Base-by-base conservation (phyloP, 2,329 filamentous ascomycete species). In the Sarocladium oryzae region DNA sequence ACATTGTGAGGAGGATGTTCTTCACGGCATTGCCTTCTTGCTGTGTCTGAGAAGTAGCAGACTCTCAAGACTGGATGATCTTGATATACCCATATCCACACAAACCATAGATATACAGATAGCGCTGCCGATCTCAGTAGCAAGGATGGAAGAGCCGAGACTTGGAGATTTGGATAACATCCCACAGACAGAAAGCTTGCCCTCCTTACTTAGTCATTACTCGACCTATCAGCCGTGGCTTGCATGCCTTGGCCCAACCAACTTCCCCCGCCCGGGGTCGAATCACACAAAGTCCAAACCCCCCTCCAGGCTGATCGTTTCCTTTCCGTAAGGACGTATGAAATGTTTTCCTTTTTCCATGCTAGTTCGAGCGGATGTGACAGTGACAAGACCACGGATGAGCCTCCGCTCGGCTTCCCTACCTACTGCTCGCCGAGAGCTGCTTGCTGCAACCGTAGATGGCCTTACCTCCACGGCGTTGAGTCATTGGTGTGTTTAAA, bases 271-370 rank as follows among this genome's bases (percentile, higher is more conserved):
- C n/a, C n/a, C n/a, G n/a, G n/a, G n/a, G n/a, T n/a, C n/a, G n/a
- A n/a, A n/a, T n/a, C 21, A 9, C 23, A 4, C 37, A 24, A 41
- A 7, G 11, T 21, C 37, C 18, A 20, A 5, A 41, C 7, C 13
- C 43, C 43, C 24, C n/a, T n/a, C n/a, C n/a, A 18, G 24, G 43
- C 10, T 32, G 43, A 32, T 48, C 43, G n/a, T 48, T 48, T 33
- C 43, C 43, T 16, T 3, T 18, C 20, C n/a, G 10, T 3, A 4
- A 33, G 4, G 11, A 32, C 8, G 8, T 45, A 13, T 16, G 40
- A 28, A 4, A 36, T n/a, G 15, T n/a, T 36, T 36, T 10, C 5
- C 33, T 36, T 36, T n/a, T 36, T 36, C 15, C 5, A 40, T 8
- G 18, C 6, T 40, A 40, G 37, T 20, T 40, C 7, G 6, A 7